These are phyloP conservation scores for Aspergillus coremiiformis DNA, from an alignment of 495 filamentous ascomycete genomes.

Conservation along the genomic window DNA sequence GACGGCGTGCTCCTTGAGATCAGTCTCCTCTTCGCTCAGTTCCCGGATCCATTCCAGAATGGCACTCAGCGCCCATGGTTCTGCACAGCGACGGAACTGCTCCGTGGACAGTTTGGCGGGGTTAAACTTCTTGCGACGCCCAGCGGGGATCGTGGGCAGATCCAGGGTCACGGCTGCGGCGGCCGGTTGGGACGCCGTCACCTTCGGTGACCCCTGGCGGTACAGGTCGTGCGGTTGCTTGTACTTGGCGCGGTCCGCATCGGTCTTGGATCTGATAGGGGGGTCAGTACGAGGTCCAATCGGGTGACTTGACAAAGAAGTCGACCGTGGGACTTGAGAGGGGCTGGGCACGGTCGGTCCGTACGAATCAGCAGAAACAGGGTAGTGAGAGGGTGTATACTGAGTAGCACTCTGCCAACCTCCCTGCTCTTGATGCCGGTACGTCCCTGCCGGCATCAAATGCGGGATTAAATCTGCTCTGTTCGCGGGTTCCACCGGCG, in stretches of 20 bases:
- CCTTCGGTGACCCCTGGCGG: slow-evolving; percentile 43
- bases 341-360: slow-evolving; percentile 37
- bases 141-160: slow-evolving; percentile 61
- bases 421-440: slow-evolving; percentile 36
- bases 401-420: slow-evolving; percentile 28
- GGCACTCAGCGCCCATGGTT: slow-evolving; percentile 92
- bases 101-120: slow-evolving; percentile 76
- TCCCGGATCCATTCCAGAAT: slow-evolving; percentile 79
- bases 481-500: slow-evolving; percentile 50
- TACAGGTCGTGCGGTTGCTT: slow-evolving; percentile 51
- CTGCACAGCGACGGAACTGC: slow-evolving; percentile 78
- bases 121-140: slow-evolving; percentile 70
- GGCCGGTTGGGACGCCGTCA: slow-evolving; percentile 30
- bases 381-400: slow-evolving; percentile 37
- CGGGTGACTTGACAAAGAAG: slow-evolving; percentile 72
- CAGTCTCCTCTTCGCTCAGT: slow-evolving; percentile 75
- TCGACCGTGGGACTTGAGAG: slow-evolving; percentile 70
- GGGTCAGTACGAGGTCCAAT: slow-evolving; percentile 72
- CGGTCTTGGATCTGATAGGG: slow-evolving; percentile 87
- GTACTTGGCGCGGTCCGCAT: slow-evolving; percentile 64
- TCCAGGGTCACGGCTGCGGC: slow-evolving; percentile 54
- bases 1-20: slow-evolving; percentile 75
- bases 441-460: slow-evolving; percentile 51
- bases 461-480: slow-evolving; percentile 39
- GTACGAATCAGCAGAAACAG: slow-evolving; percentile 42